Evolutionary conservation across 2,329 filamentous ascomycete species (phyloP).

Genomic region (Hyphodiscus sp.): DNA sequence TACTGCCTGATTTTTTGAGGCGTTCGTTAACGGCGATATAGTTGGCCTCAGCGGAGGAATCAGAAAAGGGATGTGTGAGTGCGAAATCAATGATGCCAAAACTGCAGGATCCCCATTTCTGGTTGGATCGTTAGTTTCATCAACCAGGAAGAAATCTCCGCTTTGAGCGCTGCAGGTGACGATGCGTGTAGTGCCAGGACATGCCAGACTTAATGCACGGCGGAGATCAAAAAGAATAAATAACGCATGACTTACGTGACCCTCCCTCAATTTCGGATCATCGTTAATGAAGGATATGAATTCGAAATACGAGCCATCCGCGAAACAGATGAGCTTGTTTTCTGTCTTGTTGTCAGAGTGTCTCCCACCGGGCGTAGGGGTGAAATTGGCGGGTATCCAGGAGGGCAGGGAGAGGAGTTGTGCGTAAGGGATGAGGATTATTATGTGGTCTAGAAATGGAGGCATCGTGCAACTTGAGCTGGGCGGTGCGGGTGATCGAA

Average conservation of each 20-base stretch:
- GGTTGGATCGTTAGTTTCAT: too few relatives aligned
- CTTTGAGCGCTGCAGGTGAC: too few relatives aligned
- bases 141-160: too few relatives aligned
- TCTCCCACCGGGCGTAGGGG: slow-evolving; percentile 51
- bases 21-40: slow-evolving; percentile 7
- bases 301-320: slow-evolving; percentile 61
- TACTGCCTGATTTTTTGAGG: slow-evolving; percentile 10
- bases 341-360: slow-evolving; percentile 55
- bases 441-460: slow-evolving; percentile 51
- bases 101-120: slow-evolving; percentile 46
- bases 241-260: slow-evolving; percentile 34
- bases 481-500: neutral
- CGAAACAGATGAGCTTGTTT: slow-evolving; percentile 56
- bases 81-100: slow-evolving; percentile 56
- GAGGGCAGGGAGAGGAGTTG: slow-evolving; percentile 41
- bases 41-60: slow-evolving; percentile 36
- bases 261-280: slow-evolving; percentile 33
- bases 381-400: slow-evolving; percentile 48
- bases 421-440: slow-evolving; percentile 52
- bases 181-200: too few relatives aligned
- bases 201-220: too few relatives aligned
- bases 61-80: slow-evolving; percentile 41
- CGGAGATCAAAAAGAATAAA: too few relatives aligned
- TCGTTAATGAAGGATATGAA: slow-evolving; percentile 24
- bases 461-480: neutral